These are phyloP conservation scores for Metschnikowia borealis DNA, from an alignment of 805 yeast species.

Conservation along the genomic window DNA sequence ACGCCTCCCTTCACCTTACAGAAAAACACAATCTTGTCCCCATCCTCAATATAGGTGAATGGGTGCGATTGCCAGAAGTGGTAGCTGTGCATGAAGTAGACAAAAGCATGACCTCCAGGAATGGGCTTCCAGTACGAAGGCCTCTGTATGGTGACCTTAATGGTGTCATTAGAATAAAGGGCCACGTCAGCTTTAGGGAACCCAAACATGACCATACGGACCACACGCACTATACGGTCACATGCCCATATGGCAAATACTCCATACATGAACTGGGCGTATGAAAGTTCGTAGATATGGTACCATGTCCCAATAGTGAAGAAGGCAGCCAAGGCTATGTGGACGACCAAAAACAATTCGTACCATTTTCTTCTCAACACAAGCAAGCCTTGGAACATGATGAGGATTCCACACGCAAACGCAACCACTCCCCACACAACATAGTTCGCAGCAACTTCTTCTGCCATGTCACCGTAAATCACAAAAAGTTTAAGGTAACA, in stretches of 20 bases:
- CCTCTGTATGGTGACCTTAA: constrained; percentile 44
- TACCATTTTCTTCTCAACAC: constrained; percentile 20
- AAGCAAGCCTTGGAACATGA: constrained; percentile 16
- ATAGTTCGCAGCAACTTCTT: constrained; percentile 6
- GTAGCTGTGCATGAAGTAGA: constrained; percentile 50
- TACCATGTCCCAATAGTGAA: constrained; percentile 21
- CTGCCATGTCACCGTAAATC: constrained; percentile 3
- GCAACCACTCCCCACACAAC: constrained; percentile 15
- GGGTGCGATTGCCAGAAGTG: constrained; percentile 66
- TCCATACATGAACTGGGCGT: constrained; percentile 40
- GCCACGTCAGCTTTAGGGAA: constrained; percentile 31
- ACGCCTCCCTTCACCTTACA: constrained; percentile 37
- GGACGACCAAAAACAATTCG: constrained; percentile 22
- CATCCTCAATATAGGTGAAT: constrained; percentile 40
- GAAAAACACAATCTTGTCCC: constrained; percentile 25
- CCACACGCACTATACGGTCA: constrained; percentile 37
- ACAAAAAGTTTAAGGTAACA: constrained; percentile 8
- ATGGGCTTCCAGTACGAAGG: constrained; percentile 46
- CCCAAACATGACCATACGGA: constrained; percentile 33
- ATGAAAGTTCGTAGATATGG: constrained; percentile 17
- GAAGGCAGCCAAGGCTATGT: constrained; percentile 20
- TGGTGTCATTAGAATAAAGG: constrained; percentile 39
- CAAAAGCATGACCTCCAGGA: constrained; percentile 57
- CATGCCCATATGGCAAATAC: constrained; percentile 60
- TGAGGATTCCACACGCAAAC: constrained; percentile 9